Percentiles rank a stretch among this genome's conserved stretches.
phyloP scores from a whole-genome alignment of 2,329 filamentous ascomycete species.

The Alternaria rosae region DNA sequence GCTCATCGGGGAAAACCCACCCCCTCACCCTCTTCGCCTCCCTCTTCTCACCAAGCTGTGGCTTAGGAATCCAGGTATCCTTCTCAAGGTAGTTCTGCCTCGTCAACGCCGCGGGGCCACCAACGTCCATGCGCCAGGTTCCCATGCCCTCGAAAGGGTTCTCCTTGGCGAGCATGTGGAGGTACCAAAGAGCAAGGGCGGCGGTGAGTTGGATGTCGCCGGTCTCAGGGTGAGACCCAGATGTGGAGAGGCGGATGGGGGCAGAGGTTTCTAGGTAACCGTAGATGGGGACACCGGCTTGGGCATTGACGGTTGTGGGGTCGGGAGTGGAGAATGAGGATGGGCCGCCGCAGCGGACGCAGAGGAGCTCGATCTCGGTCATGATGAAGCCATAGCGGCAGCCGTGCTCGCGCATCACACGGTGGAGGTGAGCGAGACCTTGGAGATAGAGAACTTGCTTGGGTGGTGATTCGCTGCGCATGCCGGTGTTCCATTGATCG shows the following conservation, averaged over 20 bases:
- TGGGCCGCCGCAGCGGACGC: slow-evolving; percentile 77
- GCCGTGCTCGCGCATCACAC: slow-evolving; percentile 90
- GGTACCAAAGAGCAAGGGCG: slow-evolving; percentile 76
- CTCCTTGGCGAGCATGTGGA: slow-evolving; percentile 74
- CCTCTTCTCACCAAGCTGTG: slow-evolving; percentile 76
- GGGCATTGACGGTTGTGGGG: slow-evolving; percentile 48
- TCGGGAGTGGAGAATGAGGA: slow-evolving; percentile 39
- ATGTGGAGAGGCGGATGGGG: slow-evolving; percentile 62
- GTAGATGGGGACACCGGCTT: slow-evolving; percentile 74
- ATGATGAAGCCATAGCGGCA: slow-evolving; percentile 96
- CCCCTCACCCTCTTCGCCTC: slow-evolving; percentile 76
- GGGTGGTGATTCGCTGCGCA: slow-evolving; percentile 84
- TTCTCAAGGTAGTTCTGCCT: slow-evolving; percentile 73
- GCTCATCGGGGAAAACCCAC: slow-evolving; percentile 79
- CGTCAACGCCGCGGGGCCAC: slow-evolving; percentile 75
- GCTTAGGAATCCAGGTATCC: slow-evolving; percentile 77
- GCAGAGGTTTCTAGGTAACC: slow-evolving; percentile 81
- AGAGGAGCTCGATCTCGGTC: slow-evolving; percentile 92
- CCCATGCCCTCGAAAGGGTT: slow-evolving; percentile 66
- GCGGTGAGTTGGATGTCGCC: slow-evolving; percentile 67
- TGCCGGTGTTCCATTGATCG: slow-evolving; percentile 93
- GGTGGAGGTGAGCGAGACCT: slow-evolving; percentile 84
- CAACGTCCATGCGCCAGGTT: slow-evolving; percentile 74
- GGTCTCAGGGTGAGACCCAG: slow-evolving; percentile 42
- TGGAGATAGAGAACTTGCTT: slow-evolving; percentile 89